Conservation (phyloP, 2,329 filamentous ascomycete genomes). For the Pseudocercospora eumusae region DNA sequence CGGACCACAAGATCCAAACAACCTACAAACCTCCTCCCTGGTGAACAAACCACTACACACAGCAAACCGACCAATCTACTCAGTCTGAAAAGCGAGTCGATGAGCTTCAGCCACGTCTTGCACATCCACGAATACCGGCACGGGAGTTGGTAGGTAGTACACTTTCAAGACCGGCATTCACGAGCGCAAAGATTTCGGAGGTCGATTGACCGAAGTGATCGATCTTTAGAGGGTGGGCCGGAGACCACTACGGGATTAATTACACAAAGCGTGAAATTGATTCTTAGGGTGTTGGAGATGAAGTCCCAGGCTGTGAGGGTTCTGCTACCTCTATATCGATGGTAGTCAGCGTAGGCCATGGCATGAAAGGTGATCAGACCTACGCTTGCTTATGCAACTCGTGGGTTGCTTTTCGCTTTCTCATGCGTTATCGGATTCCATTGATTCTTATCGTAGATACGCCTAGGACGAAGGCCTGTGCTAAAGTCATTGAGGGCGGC, state of each 20-base stretch:
- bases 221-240: neutral
- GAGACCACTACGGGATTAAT: constrained; percentile 34
- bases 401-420: neutral
- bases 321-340: constrained; percentile 21
- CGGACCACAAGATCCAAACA: constrained; percentile 4
- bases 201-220: constrained; percentile 9
- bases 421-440: constrained; percentile 12
- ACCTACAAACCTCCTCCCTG: constrained; percentile 6
- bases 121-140: constrained; percentile 30
- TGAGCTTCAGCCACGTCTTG: constrained; percentile 37
- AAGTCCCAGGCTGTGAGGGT: constrained; percentile 34
- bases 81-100: constrained; percentile 26
- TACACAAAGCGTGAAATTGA: constrained; percentile 29
- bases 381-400: constrained; percentile 13
- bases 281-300: constrained; percentile 20
- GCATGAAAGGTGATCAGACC: neutral
- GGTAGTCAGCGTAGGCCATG: neutral
- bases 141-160: constrained; percentile 7
- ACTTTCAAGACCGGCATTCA: constrained; percentile 4
- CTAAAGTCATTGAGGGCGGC: constrained; percentile 14
- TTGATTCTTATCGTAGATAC: constrained; percentile 9
- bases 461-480: constrained; percentile 1
- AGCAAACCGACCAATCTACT: constrained; percentile 8
- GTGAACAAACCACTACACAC: constrained; percentile 11
- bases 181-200: constrained; percentile 3